These are phyloP conservation scores for Conringia planisiliqua DNA, from an alignment of 345 rosid genomes.

Conservation along the genomic window DNA sequence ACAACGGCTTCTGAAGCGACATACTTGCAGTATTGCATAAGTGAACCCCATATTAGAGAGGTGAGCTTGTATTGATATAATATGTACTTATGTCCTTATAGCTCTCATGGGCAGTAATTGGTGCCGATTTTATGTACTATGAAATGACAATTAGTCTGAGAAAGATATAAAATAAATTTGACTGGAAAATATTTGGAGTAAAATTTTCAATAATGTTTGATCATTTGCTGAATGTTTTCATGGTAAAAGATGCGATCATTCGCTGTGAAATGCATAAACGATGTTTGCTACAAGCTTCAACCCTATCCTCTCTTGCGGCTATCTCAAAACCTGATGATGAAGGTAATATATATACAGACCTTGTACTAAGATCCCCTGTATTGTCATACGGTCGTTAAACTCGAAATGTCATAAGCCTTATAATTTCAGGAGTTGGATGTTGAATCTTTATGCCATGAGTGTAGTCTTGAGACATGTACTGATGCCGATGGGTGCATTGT, in stretches of 20 bases:
- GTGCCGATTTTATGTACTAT: neutral
- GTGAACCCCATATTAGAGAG: constrained; percentile 64
- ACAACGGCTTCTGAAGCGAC: constrained; percentile 69
- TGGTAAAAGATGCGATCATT: constrained; percentile 55
- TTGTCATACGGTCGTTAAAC: constrained; percentile 10
- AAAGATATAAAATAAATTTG: neutral
- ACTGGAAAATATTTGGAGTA: neutral
- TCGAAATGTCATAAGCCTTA: neutral
- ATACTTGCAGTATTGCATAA: constrained; percentile 68
- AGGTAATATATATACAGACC: constrained; percentile 38
- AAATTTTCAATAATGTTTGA: constrained; percentile 9
- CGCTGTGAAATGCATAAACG: constrained; percentile 63
- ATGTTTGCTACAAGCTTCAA: constrained; percentile 84
- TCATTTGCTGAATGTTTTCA: constrained; percentile 13
- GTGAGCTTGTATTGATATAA: constrained; percentile 33
- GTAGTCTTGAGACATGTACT: constrained; percentile 58
- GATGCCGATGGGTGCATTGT: constrained; percentile 56
- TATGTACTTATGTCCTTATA: neutral
- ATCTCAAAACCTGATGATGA: constrained; percentile 68
- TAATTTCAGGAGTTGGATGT: constrained; percentile 58
- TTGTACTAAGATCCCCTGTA: neutral
- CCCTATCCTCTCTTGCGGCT: constrained; percentile 67
- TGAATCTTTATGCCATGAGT: constrained; percentile 67
- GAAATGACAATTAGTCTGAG: neutral
- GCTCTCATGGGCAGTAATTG: neutral